phyloP scores from a whole-genome alignment of 345 rosid genomes.

The Pugionium cornutum region DNA sequence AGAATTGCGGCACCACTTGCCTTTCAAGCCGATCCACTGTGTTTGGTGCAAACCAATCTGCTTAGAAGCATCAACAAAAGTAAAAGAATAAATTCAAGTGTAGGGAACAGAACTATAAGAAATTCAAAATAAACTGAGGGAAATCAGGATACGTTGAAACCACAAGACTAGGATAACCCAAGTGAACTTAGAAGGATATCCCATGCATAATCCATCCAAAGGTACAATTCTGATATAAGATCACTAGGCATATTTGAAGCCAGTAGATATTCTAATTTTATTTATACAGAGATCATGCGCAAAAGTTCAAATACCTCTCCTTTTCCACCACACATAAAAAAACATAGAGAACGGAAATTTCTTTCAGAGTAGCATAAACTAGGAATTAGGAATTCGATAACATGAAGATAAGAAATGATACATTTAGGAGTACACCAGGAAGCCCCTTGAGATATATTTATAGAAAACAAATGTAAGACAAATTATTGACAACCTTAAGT shows the following conservation, averaged over 20 bases:
- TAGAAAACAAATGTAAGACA: neutral
- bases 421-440: slow-evolving; percentile 11
- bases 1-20: slow-evolving; percentile 96
- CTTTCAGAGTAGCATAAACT: slow-evolving; percentile 7
- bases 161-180: slow-evolving; percentile 12
- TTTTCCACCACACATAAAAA: neutral
- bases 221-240: slow-evolving; percentile 17
- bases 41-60: slow-evolving; percentile 93
- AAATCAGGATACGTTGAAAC: slow-evolving; percentile 11
- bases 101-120: neutral
- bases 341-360: neutral
- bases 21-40: slow-evolving; percentile 88
- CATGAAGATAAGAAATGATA: neutral
- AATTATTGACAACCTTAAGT: too few relatives aligned
- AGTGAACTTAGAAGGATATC: slow-evolving; percentile 2
- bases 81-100: neutral
- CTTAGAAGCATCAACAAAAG: slow-evolving; percentile 13
- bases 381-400: neutral
- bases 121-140: neutral
- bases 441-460: slow-evolving; percentile 20
- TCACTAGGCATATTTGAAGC: neutral
- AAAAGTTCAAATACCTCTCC: slow-evolving; percentile 6
- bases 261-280: slow-evolving; percentile 2
- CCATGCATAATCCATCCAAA: slow-evolving; percentile 7
- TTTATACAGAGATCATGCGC: neutral